Percentiles rank a stretch among this genome's conserved stretches.
These are phyloP conservation scores for Phalaenopsis aphrodite DNA, from an alignment of 106 monocot genomes.

Conservation along the genomic window DNA sequence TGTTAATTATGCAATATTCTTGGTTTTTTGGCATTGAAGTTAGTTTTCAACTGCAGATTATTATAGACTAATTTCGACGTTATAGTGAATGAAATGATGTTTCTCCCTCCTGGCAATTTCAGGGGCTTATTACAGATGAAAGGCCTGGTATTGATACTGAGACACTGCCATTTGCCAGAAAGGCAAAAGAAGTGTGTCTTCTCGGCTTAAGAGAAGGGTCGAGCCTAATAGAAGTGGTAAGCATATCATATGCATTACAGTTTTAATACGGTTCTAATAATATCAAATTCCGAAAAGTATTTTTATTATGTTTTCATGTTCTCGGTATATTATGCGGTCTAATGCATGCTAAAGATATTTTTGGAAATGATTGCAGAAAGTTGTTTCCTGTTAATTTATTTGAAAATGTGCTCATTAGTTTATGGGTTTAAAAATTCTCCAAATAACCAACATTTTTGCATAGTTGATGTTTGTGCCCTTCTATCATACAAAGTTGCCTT, in stretches of 20 bases:
- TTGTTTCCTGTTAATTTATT: background rate
- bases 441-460: background rate
- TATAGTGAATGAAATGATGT: background rate
- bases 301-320: background rate
- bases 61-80: background rate
- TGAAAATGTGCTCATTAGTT: background rate
- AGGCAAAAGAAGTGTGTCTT: conserved; percentile 43
- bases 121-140: conserved; percentile 88
- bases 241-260: background rate
- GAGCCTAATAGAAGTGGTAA: conserved; percentile 89
- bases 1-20: background rate
- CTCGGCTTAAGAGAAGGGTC: conserved; percentile 84
- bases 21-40: background rate
- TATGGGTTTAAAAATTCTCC: background rate
- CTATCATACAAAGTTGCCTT: background rate
- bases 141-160: conserved; percentile 61
- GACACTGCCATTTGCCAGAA: conserved; percentile 81
- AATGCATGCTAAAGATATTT: background rate
- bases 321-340: background rate
- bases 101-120: conserved; percentile 3
- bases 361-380: conserved; percentile 1
- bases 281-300: background rate
- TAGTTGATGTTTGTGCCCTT: background rate
- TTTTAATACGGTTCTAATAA: background rate
- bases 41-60: background rate